These are phyloP conservation scores for Fraxinus pennsylvanica DNA, from an alignment of 257 asterid species.

Conservation along the genomic window DNA sequence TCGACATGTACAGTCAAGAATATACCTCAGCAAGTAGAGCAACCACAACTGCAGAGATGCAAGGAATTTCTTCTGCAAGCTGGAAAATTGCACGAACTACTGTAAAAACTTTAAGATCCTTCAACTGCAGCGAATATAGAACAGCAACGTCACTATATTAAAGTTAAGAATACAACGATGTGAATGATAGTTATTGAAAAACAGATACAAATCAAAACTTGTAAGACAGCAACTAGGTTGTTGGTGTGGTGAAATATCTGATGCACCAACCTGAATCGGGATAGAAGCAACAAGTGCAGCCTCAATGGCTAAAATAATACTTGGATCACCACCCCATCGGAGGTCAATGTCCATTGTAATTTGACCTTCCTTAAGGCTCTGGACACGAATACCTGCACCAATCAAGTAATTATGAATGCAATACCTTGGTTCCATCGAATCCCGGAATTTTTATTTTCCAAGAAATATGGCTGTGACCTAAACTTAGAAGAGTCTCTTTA, in stretches of 20 bases:
- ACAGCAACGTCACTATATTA: conserved; percentile 9
- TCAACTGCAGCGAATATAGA: conserved; percentile 62
- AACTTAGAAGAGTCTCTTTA: conserved; percentile 4
- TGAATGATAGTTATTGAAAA: neutral
- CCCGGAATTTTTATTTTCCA: neutral
- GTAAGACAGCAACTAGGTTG: neutral
- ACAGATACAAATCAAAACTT: conserved; percentile 16
- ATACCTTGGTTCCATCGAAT: conserved; percentile 4
- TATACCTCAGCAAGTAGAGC: conserved; percentile 95
- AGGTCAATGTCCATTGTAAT: conserved; percentile 97
- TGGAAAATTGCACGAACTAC: conserved; percentile 95
- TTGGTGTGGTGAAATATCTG: conserved; percentile 17
- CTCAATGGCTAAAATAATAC: conserved; percentile 85
- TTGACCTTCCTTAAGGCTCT: conserved; percentile 96
- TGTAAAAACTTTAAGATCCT: conserved; percentile 95
- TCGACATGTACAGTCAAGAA: conserved; percentile 1
- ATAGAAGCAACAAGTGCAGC: conserved; percentile 96
- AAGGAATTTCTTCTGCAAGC: conserved; percentile 93
- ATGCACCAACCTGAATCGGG: conserved; percentile 81
- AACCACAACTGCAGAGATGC: conserved; percentile 98
- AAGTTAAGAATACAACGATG: conserved; percentile 7
- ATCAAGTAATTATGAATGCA: conserved; percentile 25
- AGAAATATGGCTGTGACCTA: conserved; percentile 1
- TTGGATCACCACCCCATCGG: conserved; percentile 99
- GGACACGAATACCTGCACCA: conserved; percentile 92